A percentile compares a stretch with the other conserved stretches of the same genome.
These are phyloP conservation scores for Ascobolus immersus DNA, from an alignment of 495 filamentous ascomycete genomes.

Conservation along the genomic window DNA sequence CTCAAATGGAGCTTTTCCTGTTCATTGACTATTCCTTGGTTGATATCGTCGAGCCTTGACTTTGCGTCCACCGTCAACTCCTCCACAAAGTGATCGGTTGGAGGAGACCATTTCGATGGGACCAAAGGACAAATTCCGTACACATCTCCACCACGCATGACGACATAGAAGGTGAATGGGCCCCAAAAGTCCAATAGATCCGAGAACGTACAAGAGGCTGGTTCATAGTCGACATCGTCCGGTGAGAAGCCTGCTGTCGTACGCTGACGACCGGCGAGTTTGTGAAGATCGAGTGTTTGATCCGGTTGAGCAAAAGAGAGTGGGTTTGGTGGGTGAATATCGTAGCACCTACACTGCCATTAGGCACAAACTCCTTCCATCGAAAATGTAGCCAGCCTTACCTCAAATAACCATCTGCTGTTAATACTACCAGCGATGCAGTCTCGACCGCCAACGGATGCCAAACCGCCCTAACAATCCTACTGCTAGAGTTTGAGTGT, in stretches of 20 bases:
- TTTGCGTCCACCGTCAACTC: conserved; percentile 9
- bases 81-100: conserved; percentile 11
- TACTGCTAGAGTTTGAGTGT: conserved; percentile 4
- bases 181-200: conserved; percentile 11
- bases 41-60: conserved; percentile 5
- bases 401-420: conserved; percentile 12
- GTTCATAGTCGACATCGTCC: conserved; percentile 11
- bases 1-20: conserved; percentile 8
- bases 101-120: conserved; percentile 13
- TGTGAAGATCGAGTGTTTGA: conserved; percentile 11
- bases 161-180: conserved; percentile 15
- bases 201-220: conserved; percentile 14
- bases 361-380: background rate
- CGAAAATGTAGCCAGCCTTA: conserved; percentile 1
- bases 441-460: conserved; percentile 15
- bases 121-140: conserved; percentile 14
- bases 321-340: conserved; percentile 11
- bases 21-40: too few species aligned
- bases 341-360: conserved; percentile 12
- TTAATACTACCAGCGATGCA: conserved; percentile 13
- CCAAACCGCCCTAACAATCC: conserved; percentile 13
- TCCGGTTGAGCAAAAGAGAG: conserved; percentile 11
- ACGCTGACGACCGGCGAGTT: conserved; percentile 8
- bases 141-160: conserved; percentile 16
- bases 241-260: conserved; percentile 9